These are phyloP conservation scores for Carex pumila DNA, from an alignment of 176 grass and related monocot species.

Conservation along the genomic window DNA sequence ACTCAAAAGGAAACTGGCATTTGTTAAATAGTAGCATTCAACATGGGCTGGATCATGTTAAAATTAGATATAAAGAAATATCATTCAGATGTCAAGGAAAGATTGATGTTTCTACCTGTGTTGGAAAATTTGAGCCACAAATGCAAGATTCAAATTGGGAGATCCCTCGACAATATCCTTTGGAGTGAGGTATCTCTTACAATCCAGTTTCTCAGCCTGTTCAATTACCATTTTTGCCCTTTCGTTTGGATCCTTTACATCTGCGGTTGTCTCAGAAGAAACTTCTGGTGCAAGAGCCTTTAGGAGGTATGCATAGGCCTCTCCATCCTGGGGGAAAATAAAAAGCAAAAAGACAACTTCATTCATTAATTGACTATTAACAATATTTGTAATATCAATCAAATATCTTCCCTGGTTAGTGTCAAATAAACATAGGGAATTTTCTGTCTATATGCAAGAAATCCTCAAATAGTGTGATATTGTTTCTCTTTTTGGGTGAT, in stretches of 20 bases:
- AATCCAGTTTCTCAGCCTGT: conserved; percentile 93
- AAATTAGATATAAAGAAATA: background rate
- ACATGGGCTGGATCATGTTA: background rate
- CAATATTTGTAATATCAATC: background rate
- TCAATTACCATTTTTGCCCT: conserved; percentile 95
- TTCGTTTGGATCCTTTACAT: conserved; percentile 64
- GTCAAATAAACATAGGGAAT: background rate
- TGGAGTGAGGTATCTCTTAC: conserved; percentile 88
- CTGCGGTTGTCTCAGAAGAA: conserved; percentile 47
- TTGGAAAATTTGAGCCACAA: conserved; percentile 98
- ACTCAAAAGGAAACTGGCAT: background rate
- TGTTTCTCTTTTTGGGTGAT: background rate
- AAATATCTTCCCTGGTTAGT: background rate
- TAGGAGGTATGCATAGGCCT: conserved; percentile 97
- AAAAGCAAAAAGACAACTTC: background rate
- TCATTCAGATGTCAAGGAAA: background rate
- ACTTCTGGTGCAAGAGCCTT: conserved; percentile 96
- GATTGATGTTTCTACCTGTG: conserved; percentile 45
- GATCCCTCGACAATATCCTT: conserved; percentile 97
- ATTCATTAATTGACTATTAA: background rate
- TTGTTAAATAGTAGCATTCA: background rate
- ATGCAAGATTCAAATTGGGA: conserved; percentile 99
- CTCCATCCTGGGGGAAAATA: conserved; percentile 58
- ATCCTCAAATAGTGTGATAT: background rate
- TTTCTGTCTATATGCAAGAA: background rate